Evolutionary conservation across 208 protist genomes (phyloP).

Genomic region (Trichomonas vaginalis): DNA sequence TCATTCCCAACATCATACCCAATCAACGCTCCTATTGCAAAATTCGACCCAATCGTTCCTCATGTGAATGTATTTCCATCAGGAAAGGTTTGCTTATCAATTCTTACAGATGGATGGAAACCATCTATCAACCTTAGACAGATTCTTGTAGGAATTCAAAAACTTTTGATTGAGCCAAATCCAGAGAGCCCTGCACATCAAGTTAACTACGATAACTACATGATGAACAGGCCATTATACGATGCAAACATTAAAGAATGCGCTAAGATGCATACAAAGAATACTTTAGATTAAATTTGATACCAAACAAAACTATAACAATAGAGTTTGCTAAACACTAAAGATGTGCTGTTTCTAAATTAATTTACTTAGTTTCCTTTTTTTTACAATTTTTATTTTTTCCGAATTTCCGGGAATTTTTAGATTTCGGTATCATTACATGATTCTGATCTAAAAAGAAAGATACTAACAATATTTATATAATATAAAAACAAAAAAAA

Average conservation of each 20-base stretch:
- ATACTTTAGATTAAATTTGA: not conserved
- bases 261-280: not conserved
- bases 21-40: not conserved
- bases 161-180: not conserved
- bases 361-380: no score
- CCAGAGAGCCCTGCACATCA: not conserved
- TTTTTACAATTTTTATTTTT: no score
- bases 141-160: not conserved
- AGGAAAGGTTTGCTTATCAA: not conserved
- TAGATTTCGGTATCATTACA: no score
- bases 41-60: not conserved
- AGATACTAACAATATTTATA: not conserved
- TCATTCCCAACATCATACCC: not conserved
- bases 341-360: no score
- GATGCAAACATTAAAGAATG: not conserved
- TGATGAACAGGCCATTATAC: not conserved
- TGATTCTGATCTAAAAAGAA: not conserved
- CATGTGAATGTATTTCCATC: slow-evolving; percentile 5
- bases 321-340: no score
- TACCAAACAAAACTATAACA: no score
- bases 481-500: not conserved
- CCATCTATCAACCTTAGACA: not conserved
- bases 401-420: no score
- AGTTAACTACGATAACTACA: not conserved
- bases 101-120: not conserved